Conservation (phyloP, 768 basidiomycete genomes). For the Lyophyllum shimeji region DNA sequence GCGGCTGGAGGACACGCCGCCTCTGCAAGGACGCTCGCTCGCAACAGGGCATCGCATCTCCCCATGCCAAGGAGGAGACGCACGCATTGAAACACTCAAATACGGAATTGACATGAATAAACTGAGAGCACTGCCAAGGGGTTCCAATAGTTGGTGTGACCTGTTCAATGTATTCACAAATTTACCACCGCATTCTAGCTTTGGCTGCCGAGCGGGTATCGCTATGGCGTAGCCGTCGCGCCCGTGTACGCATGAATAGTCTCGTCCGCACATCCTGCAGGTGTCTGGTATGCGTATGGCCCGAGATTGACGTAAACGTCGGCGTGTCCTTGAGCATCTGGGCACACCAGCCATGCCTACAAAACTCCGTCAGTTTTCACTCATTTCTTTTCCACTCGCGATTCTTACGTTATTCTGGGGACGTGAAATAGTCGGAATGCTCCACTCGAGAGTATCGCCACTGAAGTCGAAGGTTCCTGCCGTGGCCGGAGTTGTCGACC, state of each 20-base stretch:
- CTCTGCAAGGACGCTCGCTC: too few relatives aligned
- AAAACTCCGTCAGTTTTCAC: not conserved
- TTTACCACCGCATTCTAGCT: too few relatives aligned
- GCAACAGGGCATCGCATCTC: too few relatives aligned
- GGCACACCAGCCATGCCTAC: slow-evolving; percentile 59
- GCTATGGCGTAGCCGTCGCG: slow-evolving; percentile 38
- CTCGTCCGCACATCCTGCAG: slow-evolving; percentile 58
- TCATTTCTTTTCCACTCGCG: not conserved
- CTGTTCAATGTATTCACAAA: too few relatives aligned
- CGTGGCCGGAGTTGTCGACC: slow-evolving; percentile 46
- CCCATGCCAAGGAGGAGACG: too few relatives aligned
- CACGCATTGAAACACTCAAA: too few relatives aligned
- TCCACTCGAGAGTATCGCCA: slow-evolving; percentile 63
- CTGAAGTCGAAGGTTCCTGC: slow-evolving; percentile 53
- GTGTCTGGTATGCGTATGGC: slow-evolving; percentile 52
- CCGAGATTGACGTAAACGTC: slow-evolving; percentile 56
- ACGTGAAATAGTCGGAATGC: slow-evolving; percentile 43
- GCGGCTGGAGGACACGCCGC: too few relatives aligned
- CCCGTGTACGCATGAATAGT: slow-evolving; percentile 64
- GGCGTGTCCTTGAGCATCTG: slow-evolving; percentile 41
- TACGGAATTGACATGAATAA: too few relatives aligned
- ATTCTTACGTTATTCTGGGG: slow-evolving; percentile 51
- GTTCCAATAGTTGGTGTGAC: too few relatives aligned
- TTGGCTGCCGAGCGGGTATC: too few relatives aligned
- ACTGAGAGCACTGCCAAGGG: too few relatives aligned